These are phyloP conservation scores for Cutaneotrichosporon curvatum DNA, from an alignment of 1,284 basidiomycete genomes.

Conservation along the genomic window DNA sequence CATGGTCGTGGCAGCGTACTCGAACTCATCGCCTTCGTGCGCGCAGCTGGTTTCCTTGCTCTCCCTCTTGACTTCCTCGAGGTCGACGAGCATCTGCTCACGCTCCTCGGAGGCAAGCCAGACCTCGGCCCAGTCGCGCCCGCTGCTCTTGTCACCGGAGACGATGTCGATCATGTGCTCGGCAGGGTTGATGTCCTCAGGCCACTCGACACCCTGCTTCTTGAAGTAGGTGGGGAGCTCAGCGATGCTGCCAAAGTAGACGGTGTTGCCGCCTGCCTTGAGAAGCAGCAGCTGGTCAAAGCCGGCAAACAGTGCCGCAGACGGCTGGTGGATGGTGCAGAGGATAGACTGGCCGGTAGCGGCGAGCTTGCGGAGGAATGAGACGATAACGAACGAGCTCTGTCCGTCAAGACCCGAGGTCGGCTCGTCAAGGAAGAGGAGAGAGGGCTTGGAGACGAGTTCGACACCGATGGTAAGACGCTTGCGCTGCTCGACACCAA, in stretches of 20 bases:
- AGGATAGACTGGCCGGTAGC: slow-evolving; percentile 49
- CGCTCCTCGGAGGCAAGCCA: slow-evolving; percentile 54
- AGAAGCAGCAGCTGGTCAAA: slow-evolving; percentile 64
- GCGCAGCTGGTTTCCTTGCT: neutral
- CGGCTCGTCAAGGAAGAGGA: slow-evolving; percentile 50
- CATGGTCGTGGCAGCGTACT: slow-evolving; percentile 33
- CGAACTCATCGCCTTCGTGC: slow-evolving; percentile 25
- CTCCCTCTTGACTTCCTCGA: slow-evolving; percentile 40
- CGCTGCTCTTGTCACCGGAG: slow-evolving; percentile 30
- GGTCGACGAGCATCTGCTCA: slow-evolving; percentile 40
- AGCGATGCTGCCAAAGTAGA: slow-evolving; percentile 52
- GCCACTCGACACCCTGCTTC: slow-evolving; percentile 33
- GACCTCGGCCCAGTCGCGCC: slow-evolving; percentile 61
- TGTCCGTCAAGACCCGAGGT: slow-evolving; percentile 55
- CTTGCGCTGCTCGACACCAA: slow-evolving; percentile 47
- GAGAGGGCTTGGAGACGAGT: slow-evolving; percentile 38
- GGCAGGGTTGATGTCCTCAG: slow-evolving; percentile 51
- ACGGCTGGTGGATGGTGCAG: slow-evolving; percentile 54
- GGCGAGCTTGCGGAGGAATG: slow-evolving; percentile 53
- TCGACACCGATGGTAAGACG: slow-evolving; percentile 53
- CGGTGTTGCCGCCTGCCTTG: slow-evolving; percentile 49
- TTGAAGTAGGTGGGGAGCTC: slow-evolving; percentile 52
- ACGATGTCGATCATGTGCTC: slow-evolving; percentile 46
- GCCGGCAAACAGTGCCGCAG: slow-evolving; percentile 57
- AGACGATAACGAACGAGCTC: slow-evolving; percentile 55